Base-by-base conservation (phyloP, 2,329 filamentous ascomycete species). In the Paraphoma sp. region DNA sequence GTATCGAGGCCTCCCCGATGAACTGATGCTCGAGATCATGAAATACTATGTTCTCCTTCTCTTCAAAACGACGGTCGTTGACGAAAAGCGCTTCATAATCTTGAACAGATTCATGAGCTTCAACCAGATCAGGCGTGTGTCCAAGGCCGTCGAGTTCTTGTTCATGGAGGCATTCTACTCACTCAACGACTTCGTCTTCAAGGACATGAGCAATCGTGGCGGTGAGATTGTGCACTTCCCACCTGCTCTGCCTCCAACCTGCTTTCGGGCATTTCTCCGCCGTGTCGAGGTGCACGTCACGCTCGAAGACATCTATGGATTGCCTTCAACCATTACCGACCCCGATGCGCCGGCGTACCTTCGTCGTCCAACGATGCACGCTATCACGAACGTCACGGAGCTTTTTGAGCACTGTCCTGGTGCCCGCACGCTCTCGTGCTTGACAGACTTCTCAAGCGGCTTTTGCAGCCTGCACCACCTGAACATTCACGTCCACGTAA, bases 1-100 rank as follows among this genome's bases (percentile, higher is more conserved):
- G 47, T 49, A 10, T 10, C 47, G 42, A 23, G 11, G 18, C 9
- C 38, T 49, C 8, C 47, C 47, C 14, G 11, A 18, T 12, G 47
- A 49, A 17, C 17, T 49, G 7, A 11, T 63, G 5, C 17, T 48
- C n/a, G 41, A 56, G 29, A 64, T 68, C 56, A 53, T 68, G 54
- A 52, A 49, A 28, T 48, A 51, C 43, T 6, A 49, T 17, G 47
- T 56, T 2, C 18, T 57, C 12, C 16, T 33, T n/a, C n/a, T n/a
- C n/a, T n/a, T 38, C 17, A 31, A 38, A 28, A 47, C 42, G 31
- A 44, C 16, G 3, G n/a, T 48, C 41, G 48, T 62, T 43, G 45
- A 53, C 42, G 16, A 46, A 3, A 33, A 36, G 2, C 14, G 16
- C 14, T 62, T 57, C 41, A 16, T 3, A 4, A 60, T 57, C 30